Evolutionary conservation across 1,284 basidiomycete species (phyloP).

Genomic region (Rhodotorula sp.): DNA sequence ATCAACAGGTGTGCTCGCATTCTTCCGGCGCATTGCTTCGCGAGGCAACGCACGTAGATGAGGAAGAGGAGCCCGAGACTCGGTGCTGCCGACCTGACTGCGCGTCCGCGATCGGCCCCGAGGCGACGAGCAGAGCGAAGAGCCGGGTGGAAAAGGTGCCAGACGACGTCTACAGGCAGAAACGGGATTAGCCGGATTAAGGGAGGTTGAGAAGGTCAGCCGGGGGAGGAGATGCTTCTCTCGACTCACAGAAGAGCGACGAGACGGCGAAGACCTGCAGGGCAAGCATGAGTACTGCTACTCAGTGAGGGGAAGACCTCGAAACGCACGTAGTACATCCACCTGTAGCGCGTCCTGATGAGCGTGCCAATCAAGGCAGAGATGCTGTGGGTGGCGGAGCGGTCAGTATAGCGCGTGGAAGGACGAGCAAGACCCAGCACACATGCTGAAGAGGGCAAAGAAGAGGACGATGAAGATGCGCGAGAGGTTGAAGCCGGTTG

Average conservation of each 20-base stretch:
- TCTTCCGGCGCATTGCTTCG: no score
- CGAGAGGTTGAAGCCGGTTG: conserved; percentile 58
- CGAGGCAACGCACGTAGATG: neutral
- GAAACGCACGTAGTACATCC: neutral
- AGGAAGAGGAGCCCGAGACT: neutral
- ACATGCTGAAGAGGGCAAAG: conserved; percentile 49
- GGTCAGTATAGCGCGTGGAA: neutral
- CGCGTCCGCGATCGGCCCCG: neutral
- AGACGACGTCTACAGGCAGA: neutral
- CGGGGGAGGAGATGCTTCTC: neutral
- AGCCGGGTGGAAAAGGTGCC: neutral
- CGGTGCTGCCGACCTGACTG: neutral
- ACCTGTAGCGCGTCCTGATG: conserved; percentile 5
- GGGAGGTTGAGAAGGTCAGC: neutral
- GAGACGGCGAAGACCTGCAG: neutral
- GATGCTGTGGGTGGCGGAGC: neutral
- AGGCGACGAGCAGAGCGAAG: neutral
- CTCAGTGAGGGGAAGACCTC: neutral
- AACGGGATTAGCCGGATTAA: no score
- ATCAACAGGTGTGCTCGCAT: neutral
- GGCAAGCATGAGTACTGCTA: neutral
- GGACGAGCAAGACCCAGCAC: neutral
- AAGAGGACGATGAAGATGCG: conserved; percentile 59
- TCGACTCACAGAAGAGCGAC: conserved; percentile 2
- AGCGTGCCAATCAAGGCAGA: conserved; percentile 1